These are phyloP conservation scores for Clonostachys sp. DNA, from an alignment of 2,329 filamentous ascomycete genomes.

Conservation along the genomic window DNA sequence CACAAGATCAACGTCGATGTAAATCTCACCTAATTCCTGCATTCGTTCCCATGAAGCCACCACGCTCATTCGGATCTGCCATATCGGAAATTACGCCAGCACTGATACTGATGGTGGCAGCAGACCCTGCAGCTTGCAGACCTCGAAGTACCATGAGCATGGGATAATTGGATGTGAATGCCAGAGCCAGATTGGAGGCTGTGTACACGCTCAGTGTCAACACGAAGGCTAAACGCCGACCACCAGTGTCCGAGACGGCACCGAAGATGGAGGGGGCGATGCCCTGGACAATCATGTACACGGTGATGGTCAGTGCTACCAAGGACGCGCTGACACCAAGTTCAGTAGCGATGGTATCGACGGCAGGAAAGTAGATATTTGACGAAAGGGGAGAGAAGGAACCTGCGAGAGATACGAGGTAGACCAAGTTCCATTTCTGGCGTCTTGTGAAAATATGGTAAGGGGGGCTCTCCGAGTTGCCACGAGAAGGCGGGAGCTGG, in stretches of 20 bases:
- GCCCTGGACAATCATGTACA: conserved; percentile 36
- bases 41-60: conserved; percentile 12
- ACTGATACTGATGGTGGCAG: conserved; percentile 13
- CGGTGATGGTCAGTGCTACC: conserved; percentile 30
- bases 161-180: conserved; percentile 4
- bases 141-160: conserved; percentile 7
- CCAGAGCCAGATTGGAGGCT: conserved; percentile 6
- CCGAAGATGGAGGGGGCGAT: conserved; percentile 34
- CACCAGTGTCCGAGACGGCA: conserved; percentile 27
- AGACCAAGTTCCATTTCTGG: conserved; percentile 13
- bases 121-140: conserved; percentile 11
- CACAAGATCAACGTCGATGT: background rate
- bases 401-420: conserved; percentile 9
- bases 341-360: conserved; percentile 11
- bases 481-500: background rate
- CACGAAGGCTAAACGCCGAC: conserved; percentile 6
- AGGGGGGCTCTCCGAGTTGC: background rate
- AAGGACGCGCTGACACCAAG: conserved; percentile 12
- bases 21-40: conserved; percentile 4
- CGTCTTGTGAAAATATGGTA: conserved; percentile 1
- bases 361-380: conserved; percentile 18
- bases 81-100: conserved; percentile 13
- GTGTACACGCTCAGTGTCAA: conserved; percentile 4
- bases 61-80: conserved; percentile 9
- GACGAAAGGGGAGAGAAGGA: conserved; percentile 12